Evolutionary conservation across 2,329 filamentous ascomycete genomes (phyloP).

Genomic region (Curvularia sp.): DNA sequence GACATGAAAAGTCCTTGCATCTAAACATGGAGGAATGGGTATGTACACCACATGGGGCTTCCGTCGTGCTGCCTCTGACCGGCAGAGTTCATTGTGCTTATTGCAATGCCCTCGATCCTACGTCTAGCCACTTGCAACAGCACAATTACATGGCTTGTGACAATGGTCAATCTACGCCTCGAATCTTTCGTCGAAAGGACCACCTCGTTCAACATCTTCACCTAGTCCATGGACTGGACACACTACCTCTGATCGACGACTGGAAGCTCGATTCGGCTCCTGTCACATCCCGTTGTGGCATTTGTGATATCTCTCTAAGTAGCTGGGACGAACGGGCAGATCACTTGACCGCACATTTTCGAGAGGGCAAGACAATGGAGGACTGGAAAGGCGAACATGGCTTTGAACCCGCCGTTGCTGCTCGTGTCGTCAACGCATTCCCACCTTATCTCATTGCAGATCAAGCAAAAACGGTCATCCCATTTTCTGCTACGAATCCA

Average conservation of each 20-base stretch:
- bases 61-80: conserved; percentile 61
- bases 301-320: conserved; percentile 53
- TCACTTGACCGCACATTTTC: conserved; percentile 60
- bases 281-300: conserved; percentile 59
- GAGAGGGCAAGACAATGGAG: conserved; percentile 57
- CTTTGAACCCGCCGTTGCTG: conserved; percentile 52
- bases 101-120: conserved; percentile 61
- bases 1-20: conserved; percentile 40
- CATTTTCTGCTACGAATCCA: conserved; percentile 52
- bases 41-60: conserved; percentile 62
- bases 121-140: conserved; percentile 60
- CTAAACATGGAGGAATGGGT: conserved; percentile 47
- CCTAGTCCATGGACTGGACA: conserved; percentile 64
- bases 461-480: conserved; percentile 49
- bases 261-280: conserved; percentile 61
- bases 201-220: conserved; percentile 66
- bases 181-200: conserved; percentile 66
- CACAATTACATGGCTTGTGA: conserved; percentile 68
- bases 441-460: conserved; percentile 56
- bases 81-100: conserved; percentile 63
- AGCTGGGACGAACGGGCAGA: conserved; percentile 58
- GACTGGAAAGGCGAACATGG: conserved; percentile 61
- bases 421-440: conserved; percentile 54
- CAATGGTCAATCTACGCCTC: conserved; percentile 65
- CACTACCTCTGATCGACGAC: conserved; percentile 67